These are phyloP conservation scores for Malus hybrid DNA, from an alignment of 331 rosid species.

Conservation along the genomic window DNA sequence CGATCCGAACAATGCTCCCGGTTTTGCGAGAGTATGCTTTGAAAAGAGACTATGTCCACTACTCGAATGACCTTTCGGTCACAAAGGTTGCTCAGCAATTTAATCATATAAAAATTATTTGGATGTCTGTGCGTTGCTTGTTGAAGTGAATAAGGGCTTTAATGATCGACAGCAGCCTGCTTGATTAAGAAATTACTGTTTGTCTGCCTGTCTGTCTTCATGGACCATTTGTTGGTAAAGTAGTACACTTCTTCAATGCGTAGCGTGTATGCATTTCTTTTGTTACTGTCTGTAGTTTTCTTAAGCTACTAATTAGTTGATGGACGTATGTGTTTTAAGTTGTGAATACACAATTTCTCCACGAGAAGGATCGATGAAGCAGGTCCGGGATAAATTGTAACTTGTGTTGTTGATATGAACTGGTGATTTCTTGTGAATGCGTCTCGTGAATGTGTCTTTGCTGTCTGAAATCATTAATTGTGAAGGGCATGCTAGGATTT, in stretches of 20 bases:
- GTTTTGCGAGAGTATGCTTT: too few relatives aligned
- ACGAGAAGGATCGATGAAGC: not conserved
- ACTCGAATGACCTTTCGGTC: too few relatives aligned
- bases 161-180: not conserved
- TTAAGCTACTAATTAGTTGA: not conserved
- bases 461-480: not conserved
- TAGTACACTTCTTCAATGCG: not conserved
- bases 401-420: slow-evolving; percentile 10
- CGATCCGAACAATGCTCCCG: accelerated
- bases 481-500: not conserved
- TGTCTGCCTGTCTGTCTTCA: not conserved
- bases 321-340: not conserved
- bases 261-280: not conserved
- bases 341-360: not conserved
- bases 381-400: slow-evolving; percentile 11
- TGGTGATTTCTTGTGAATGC: slow-evolving; percentile 7
- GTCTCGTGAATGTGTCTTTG: slow-evolving; percentile 6
- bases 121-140: slow-evolving; percentile 1
- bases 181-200: not conserved
- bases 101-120: not conserved
- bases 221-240: slow-evolving; percentile 7
- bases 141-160: not conserved
- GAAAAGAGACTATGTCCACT: too few relatives aligned
- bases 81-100: not conserved
- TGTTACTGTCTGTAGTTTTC: not conserved